Evolutionary conservation across 257 asterid species (phyloP).

Genomic region (Leptodermis oblonga): DNA sequence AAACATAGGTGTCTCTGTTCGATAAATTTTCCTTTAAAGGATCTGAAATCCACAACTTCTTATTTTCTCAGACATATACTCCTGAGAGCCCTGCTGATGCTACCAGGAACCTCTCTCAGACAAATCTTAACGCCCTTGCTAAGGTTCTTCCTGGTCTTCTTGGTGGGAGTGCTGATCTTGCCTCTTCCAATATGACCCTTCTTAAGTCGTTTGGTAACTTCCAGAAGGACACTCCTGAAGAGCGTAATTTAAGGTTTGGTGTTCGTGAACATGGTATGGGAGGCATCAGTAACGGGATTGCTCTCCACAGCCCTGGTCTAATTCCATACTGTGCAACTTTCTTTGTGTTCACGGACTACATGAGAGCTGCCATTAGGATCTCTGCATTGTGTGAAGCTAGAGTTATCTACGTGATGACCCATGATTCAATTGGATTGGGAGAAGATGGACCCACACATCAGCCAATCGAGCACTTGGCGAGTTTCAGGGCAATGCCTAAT

Average conservation of each 20-base stretch:
- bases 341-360: conserved; percentile 88
- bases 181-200: conserved; percentile 84
- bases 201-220: conserved; percentile 72
- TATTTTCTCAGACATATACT: conserved; percentile 46
- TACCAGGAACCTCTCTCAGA: conserved; percentile 63
- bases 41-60: not conserved
- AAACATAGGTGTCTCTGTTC: not conserved
- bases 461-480: conserved; percentile 72
- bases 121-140: conserved; percentile 62
- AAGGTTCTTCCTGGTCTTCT: conserved; percentile 79
- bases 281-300: conserved; percentile 75
- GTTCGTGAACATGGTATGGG: conserved; percentile 88
- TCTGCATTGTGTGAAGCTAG: conserved; percentile 70
- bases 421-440: conserved; percentile 71
- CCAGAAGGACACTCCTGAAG: conserved; percentile 70
- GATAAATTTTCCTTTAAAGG: not conserved
- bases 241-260: conserved; percentile 61
- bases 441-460: conserved; percentile 83
- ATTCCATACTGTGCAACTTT: conserved; percentile 86
- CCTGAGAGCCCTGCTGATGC: conserved; percentile 69
- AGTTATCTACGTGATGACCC: conserved; percentile 69
- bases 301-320: conserved; percentile 73
- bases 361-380: conserved; percentile 87
- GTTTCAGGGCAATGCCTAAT: conserved; percentile 82
- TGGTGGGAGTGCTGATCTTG: conserved; percentile 93